Percentiles rank a stretch among this genome's conserved stretches.
phyloP scores from a whole-genome alignment of 805 yeast species.

The Saccharomycopsis lassenensis region DNA sequence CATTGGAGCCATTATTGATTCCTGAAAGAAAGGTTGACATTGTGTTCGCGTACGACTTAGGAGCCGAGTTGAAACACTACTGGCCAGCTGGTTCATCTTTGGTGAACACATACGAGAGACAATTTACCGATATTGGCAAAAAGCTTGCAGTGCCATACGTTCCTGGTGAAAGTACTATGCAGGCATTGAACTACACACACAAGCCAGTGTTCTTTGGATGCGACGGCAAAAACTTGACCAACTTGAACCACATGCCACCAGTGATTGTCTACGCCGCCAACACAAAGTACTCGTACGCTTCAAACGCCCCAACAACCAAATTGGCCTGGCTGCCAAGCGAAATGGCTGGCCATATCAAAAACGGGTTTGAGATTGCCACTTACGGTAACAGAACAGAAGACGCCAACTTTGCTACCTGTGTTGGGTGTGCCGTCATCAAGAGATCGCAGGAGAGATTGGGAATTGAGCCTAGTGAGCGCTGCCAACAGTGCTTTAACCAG shows the following conservation, averaged over 20 bases:
- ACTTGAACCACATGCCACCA: constrained; percentile 45
- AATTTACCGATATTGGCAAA: constrained; percentile 37
- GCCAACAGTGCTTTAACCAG: constrained; percentile 53
- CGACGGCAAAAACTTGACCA: constrained; percentile 34
- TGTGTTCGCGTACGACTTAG: constrained; percentile 45
- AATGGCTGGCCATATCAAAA: constrained; percentile 46
- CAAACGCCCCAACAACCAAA: constrained; percentile 64
- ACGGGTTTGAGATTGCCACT: constrained; percentile 65
- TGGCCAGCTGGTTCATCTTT: constrained; percentile 68
- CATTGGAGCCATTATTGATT: constrained; percentile 43
- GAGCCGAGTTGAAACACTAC: constrained; percentile 38
- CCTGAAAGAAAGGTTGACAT: constrained; percentile 42
- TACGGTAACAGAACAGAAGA: constrained; percentile 60
- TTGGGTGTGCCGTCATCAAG: constrained; percentile 74
- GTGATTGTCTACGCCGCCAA: constrained; percentile 68
- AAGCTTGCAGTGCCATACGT: constrained; percentile 48
- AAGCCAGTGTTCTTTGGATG: constrained; percentile 70
- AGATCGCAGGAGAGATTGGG: constrained; percentile 64
- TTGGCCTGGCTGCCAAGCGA: constrained; percentile 49
- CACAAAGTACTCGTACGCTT: constrained; percentile 46
- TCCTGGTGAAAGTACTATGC: constrained; percentile 41
- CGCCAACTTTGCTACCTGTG: constrained; percentile 57
- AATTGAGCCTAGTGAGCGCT: constrained; percentile 48
- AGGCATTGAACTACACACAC: constrained; percentile 37
- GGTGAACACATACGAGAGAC: constrained; percentile 45